phyloP scores from a whole-genome alignment of 73 alveolate genomes.

The Tetrahymena thermophila region DNA sequence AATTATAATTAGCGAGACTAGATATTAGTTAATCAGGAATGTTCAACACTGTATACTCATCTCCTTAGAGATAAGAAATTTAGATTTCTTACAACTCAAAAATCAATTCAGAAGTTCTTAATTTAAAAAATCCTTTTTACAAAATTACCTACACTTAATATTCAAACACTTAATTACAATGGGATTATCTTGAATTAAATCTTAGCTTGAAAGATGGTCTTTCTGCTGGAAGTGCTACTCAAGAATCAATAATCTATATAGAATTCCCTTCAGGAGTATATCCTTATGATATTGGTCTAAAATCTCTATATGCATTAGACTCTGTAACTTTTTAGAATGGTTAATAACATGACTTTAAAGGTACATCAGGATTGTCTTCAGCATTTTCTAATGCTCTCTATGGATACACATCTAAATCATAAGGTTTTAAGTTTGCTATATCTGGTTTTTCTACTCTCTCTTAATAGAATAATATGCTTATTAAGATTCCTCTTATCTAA shows the following conservation, averaged over 20 bases:
- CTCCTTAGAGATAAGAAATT: background rate
- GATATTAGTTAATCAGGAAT: background rate
- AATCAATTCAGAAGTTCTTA: background rate
- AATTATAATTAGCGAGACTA: background rate
- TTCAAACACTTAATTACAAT: background rate
- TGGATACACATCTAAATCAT: background rate
- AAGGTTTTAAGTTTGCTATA: background rate
- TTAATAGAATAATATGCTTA: background rate
- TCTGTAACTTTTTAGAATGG: background rate
- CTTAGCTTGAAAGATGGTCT: background rate
- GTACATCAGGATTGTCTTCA: background rate
- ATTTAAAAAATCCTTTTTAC: background rate
- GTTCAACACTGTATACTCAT: background rate
- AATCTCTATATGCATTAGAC: background rate
- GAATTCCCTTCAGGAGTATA: background rate
- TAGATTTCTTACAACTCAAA: background rate
- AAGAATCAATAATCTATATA: background rate
- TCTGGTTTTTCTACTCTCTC: background rate
- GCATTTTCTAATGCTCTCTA: background rate
- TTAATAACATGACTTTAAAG: background rate
- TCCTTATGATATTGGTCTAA: background rate
- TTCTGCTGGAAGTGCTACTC: background rate
- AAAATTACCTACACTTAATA: background rate
- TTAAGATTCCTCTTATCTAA: background rate
- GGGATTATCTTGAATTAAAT: background rate